Conservation (phyloP, 2,329 filamentous ascomycete species). For the Curvularia hawaiiensis region DNA sequence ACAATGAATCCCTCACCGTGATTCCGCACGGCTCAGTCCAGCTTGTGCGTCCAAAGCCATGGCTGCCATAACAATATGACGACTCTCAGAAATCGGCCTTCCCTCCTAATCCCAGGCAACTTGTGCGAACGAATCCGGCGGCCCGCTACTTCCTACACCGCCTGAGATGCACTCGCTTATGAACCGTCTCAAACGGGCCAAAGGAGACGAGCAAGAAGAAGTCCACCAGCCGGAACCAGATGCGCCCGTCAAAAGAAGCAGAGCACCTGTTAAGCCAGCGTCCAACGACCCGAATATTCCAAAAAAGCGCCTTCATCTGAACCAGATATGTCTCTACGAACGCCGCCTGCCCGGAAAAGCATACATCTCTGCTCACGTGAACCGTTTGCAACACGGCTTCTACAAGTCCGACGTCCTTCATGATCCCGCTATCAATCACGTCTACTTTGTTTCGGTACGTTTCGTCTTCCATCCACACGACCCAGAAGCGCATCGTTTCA, state of each 20-base stretch:
- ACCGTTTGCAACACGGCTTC: slow-evolving; percentile 56
- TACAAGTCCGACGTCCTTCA: slow-evolving; percentile 53
- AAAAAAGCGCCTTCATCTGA: slow-evolving; percentile 33
- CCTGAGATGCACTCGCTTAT: slow-evolving; percentile 19
- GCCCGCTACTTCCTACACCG: not conserved
- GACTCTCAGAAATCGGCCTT: not conserved
- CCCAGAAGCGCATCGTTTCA: slow-evolving; percentile 53
- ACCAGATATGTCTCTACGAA: slow-evolving; percentile 55
- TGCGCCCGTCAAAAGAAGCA: slow-evolving; percentile 13
- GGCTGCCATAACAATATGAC: not conserved
- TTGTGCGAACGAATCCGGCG: slow-evolving; percentile 1
- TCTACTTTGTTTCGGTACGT: slow-evolving; percentile 56
- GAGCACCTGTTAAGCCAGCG: slow-evolving; percentile 13
- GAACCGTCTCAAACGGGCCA: slow-evolving; percentile 11
- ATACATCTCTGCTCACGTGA: slow-evolving; percentile 57
- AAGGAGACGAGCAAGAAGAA: not conserved
- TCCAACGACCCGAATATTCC: slow-evolving; percentile 35
- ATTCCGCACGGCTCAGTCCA: not conserved
- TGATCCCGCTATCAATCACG: slow-evolving; percentile 49
- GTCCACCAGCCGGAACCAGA: slow-evolving; percentile 3
- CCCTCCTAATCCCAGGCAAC: not conserved
- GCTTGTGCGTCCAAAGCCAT: not conserved
- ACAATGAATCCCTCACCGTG: not conserved
- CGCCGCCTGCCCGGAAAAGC: slow-evolving; percentile 54
- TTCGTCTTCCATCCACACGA: slow-evolving; percentile 57